phyloP scores from a whole-genome alignment of 345 rosid genomes.

The Sonneratia caseolaris region DNA sequence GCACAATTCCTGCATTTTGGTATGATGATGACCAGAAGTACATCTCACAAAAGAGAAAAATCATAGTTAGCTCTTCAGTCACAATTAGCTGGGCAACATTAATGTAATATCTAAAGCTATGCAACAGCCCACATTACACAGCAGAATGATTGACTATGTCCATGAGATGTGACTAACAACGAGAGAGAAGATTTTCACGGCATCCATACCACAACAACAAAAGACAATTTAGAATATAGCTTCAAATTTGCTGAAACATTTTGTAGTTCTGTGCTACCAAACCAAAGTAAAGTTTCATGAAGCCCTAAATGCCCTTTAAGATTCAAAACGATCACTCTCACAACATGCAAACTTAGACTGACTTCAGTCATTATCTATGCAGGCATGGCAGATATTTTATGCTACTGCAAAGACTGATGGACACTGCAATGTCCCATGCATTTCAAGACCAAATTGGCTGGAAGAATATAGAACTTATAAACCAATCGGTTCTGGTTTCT shows the following conservation, averaged over 20 bases:
- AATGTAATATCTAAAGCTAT: neutral
- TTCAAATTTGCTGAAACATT: neutral
- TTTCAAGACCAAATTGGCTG: neutral
- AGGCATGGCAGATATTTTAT: neutral
- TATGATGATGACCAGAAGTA: slow-evolving; percentile 64
- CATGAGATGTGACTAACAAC: neutral
- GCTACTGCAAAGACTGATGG: neutral
- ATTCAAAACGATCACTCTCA: neutral
- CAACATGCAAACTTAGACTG: no score
- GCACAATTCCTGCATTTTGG: slow-evolving; percentile 80
- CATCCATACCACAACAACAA: neutral
- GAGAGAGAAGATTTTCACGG: neutral
- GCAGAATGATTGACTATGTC: neutral
- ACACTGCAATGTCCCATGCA: neutral
- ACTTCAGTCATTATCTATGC: neutral
- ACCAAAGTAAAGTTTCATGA: no score
- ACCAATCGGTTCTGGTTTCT: neutral
- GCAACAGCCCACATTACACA: neutral
- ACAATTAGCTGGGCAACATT: slow-evolving; percentile 2
- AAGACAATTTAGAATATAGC: neutral
- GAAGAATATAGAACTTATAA: neutral
- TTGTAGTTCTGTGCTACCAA: no score
- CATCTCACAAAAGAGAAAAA: slow-evolving; percentile 98
- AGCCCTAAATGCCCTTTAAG: neutral
- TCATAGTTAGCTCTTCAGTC: slow-evolving; percentile 70